Percentiles rank a stretch among this genome's conserved stretches.
Evolutionary conservation across 148 eudicot genomes (phyloP).

Genomic region (Rhododendron williamsianum): DNA sequence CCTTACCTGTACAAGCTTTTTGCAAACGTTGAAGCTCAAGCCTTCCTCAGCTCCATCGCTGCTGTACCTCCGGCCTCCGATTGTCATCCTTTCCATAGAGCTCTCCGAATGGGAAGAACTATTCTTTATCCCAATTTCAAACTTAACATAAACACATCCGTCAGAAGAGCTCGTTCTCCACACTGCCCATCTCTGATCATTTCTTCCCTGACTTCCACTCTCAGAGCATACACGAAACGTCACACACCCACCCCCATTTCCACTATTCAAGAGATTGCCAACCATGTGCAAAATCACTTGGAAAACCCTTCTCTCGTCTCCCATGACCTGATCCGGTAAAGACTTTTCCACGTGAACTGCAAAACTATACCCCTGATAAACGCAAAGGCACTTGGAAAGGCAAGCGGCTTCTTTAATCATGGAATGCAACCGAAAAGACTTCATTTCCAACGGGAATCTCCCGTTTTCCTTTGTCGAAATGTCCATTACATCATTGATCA

Average conservation of each 20-base stretch:
- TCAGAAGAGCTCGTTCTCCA: constrained; percentile 61
- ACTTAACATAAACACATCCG: constrained; percentile 47
- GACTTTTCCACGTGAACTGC: constrained; percentile 54
- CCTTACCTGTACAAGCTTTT: constrained; percentile 73
- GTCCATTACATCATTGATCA: constrained; percentile 78
- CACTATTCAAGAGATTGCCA: constrained; percentile 58
- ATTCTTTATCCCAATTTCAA: constrained; percentile 56
- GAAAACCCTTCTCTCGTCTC: constrained; percentile 77
- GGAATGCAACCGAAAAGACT: constrained; percentile 44
- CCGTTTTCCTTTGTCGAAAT: constrained; percentile 57
- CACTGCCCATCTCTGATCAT: constrained; percentile 52
- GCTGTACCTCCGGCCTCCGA: constrained; percentile 28
- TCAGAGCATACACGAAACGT: constrained; percentile 42
- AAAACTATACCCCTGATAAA: constrained; percentile 41
- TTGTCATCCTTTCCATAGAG: constrained; percentile 8
- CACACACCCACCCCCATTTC: constrained; percentile 44
- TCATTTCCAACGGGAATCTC: constrained; percentile 52
- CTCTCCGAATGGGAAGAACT: constrained; percentile 14
- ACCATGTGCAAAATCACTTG: constrained; percentile 89
- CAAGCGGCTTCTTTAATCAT: constrained; percentile 68
- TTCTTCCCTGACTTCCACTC: constrained; percentile 43
- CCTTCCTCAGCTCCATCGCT: constrained; percentile 45
- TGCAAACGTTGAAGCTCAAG: constrained; percentile 71
- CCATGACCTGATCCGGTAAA: constrained; percentile 60
- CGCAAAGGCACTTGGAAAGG: constrained; percentile 67